Evolutionary conservation across 2,329 filamentous ascomycete genomes (phyloP).

Genomic region (Neoscytalidium dimidiatum): DNA sequence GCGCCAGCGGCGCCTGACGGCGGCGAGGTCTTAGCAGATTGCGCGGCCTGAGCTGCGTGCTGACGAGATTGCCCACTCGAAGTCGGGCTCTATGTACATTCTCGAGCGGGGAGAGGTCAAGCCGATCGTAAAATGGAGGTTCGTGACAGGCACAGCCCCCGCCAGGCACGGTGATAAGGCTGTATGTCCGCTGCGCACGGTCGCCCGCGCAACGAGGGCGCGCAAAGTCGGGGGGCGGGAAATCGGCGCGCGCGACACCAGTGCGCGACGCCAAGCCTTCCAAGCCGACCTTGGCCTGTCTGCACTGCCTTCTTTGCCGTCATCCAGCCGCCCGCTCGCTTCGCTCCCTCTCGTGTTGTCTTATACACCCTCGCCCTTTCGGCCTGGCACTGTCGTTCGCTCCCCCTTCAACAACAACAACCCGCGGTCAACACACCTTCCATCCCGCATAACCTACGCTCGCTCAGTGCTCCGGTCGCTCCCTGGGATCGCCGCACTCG

Average conservation of each 20-base stretch:
- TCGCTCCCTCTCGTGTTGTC: slow-evolving; percentile 10
- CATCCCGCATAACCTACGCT: not conserved
- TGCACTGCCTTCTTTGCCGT: slow-evolving; percentile 15
- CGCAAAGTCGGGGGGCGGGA: slow-evolving; percentile 5
- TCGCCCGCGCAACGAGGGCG: slow-evolving; percentile 2
- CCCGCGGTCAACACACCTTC: not conserved
- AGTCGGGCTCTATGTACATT: not conserved
- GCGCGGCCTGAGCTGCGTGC: not conserved
- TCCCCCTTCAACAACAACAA: not conserved
- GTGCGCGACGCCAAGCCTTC: not conserved
- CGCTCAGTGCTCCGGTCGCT: slow-evolving; percentile 3
- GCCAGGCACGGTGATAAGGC: not conserved
- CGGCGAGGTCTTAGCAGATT: not conserved
- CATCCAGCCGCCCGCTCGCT: slow-evolving; percentile 15
- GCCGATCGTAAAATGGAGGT: not conserved
- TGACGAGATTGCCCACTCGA: not conserved
- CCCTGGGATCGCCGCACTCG: slow-evolving; percentile 5
- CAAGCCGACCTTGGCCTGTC: slow-evolving; percentile 10
- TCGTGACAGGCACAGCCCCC: not conserved
- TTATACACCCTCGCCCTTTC: slow-evolving; percentile 2
- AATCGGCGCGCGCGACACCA: not conserved
- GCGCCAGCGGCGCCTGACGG: not conserved
- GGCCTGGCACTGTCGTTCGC: slow-evolving; percentile 7
- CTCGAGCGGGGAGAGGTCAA: not conserved
- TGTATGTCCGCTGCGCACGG: not conserved